Percentiles rank a stretch among this genome's conserved stretches.
Conservation (phyloP, 352 stramenopile species). For the Phytophthora cactorum region DNA sequence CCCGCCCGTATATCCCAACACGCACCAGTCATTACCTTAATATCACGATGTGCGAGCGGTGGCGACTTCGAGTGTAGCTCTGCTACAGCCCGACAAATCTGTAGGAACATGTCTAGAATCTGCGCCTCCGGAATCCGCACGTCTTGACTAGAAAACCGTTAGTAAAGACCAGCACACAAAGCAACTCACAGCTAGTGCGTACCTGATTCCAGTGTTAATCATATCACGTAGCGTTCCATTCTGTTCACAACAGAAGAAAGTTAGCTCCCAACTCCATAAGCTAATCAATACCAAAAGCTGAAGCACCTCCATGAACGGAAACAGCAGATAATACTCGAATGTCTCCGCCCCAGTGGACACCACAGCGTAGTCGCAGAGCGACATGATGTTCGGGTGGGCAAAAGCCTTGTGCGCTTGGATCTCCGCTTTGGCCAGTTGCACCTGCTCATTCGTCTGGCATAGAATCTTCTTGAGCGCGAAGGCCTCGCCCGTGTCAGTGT, state of each 20-base stretch:
- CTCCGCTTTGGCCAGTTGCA: constrained; percentile 79
- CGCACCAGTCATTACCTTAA: constrained; percentile 59
- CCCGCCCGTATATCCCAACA: background rate
- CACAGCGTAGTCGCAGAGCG: constrained; percentile 78
- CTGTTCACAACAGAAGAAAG: constrained; percentile 29
- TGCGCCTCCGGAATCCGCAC: constrained; percentile 67
- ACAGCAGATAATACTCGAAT: constrained; percentile 87
- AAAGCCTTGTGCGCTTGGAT: constrained; percentile 83
- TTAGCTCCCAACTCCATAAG: constrained; percentile 8
- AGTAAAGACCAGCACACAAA: background rate
- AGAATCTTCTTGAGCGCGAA: constrained; percentile 92
- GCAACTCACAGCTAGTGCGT: background rate
- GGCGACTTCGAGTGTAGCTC: constrained; percentile 79
- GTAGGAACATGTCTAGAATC: constrained; percentile 84
- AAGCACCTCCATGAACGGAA: constrained; percentile 82
- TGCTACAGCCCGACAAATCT: constrained; percentile 79
- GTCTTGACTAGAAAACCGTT: constrained; percentile 27
- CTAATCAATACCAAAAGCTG: background rate
- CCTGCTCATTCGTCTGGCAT: constrained; percentile 86
- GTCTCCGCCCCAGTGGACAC: constrained; percentile 47
- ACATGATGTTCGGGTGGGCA: constrained; percentile 85
- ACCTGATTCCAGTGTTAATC: constrained; percentile 77
- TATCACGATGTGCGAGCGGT: constrained; percentile 84
- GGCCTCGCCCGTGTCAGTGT: constrained; percentile 71
- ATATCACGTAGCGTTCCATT: constrained; percentile 87